Evolutionary conservation across 2,329 filamentous ascomycete genomes (phyloP).

Genomic region (Sarocladiaceae sp.): DNA sequence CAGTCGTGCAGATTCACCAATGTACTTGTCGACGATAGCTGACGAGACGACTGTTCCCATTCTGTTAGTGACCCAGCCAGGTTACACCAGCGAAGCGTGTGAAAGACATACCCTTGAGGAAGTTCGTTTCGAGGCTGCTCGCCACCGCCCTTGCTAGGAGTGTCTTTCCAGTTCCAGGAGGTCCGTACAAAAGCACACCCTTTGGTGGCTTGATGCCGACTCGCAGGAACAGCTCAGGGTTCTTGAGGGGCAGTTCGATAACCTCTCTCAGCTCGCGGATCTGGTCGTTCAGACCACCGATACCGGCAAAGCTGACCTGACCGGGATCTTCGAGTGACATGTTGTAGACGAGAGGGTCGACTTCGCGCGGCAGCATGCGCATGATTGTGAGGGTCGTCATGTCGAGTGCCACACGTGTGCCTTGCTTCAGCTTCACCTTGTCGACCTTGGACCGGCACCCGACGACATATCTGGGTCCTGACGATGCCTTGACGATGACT

Average conservation of each 20-base stretch:
- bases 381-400: conserved; percentile 99
- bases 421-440: conserved; percentile 95
- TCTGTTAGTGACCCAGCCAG: conserved; percentile 13
- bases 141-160: conserved; percentile 89
- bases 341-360: conserved; percentile 98
- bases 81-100: background rate
- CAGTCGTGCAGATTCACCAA: conserved; percentile 92
- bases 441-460: conserved; percentile 98
- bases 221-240: conserved; percentile 92
- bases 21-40: conserved; percentile 99
- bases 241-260: conserved; percentile 96
- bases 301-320: conserved; percentile 95
- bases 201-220: conserved; percentile 99
- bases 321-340: conserved; percentile 98
- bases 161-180: conserved; percentile 95
- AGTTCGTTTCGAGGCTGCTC: conserved; percentile 95
- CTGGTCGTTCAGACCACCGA: conserved; percentile 96
- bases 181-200: conserved; percentile 91
- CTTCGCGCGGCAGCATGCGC: conserved; percentile 98
- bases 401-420: conserved; percentile 92
- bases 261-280: conserved; percentile 96
- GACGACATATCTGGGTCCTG: conserved; percentile 93
- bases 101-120: conserved; percentile 81
- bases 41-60: conserved; percentile 76
- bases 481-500: conserved; percentile 99